These are phyloP conservation scores for Fagopyrum homotropicum DNA, from an alignment of 148 eudicot species.

Conservation along the genomic window DNA sequence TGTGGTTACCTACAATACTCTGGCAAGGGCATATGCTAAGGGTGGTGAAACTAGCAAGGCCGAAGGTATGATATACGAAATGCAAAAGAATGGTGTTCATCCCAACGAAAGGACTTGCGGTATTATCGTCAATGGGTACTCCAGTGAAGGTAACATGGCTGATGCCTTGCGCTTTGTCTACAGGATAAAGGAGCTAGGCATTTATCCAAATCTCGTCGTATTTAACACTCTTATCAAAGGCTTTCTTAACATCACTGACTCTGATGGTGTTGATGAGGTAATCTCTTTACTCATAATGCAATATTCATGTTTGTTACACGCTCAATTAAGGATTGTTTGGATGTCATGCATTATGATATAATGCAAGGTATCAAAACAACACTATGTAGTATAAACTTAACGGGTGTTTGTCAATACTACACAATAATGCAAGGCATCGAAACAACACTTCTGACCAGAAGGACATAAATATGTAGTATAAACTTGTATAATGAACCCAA, in stretches of 20 bases:
- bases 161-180: constrained; percentile 62
- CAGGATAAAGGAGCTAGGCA: constrained; percentile 51
- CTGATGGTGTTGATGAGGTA: constrained; percentile 62
- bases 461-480: too few species aligned
- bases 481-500: too few species aligned
- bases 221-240: constrained; percentile 67
- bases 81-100: constrained; percentile 43
- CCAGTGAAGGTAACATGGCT: constrained; percentile 52
- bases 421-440: too few species aligned
- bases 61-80: constrained; percentile 48
- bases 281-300: background rate
- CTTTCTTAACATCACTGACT: constrained; percentile 42
- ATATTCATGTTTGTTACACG: background rate
- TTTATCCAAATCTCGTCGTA: constrained; percentile 49
- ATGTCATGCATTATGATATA: too few species aligned
- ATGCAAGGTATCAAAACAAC: too few species aligned
- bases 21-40: constrained; percentile 57
- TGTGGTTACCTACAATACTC: constrained; percentile 78
- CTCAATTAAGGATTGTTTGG: background rate
- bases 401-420: too few species aligned
- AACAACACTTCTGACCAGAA: too few species aligned
- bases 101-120: constrained; percentile 65
- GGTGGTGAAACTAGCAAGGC: constrained; percentile 42
- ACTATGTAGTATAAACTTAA: too few species aligned
- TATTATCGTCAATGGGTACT: constrained; percentile 55